A percentile compares a stretch with the other conserved stretches of the same genome.
phyloP scores from a whole-genome alignment of 345 rosid species.

The Capsella bursapastoris region DNA sequence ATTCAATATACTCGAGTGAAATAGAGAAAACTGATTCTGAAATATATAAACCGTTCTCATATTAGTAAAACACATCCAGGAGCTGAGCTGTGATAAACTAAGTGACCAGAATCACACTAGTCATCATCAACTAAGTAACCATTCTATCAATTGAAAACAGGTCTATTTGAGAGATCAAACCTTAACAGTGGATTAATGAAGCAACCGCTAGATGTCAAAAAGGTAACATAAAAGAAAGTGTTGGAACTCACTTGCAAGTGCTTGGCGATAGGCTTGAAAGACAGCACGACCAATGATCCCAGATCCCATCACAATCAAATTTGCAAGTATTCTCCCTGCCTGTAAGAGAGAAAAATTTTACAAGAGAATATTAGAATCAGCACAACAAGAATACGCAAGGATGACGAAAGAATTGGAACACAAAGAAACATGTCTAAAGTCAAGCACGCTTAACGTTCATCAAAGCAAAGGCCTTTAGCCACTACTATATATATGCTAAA shows the following conservation, averaged over 20 bases:
- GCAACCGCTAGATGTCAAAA: conserved; percentile 2
- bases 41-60: neutral
- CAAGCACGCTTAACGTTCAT: neutral
- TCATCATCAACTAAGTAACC: neutral
- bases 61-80: neutral
- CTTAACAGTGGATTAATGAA: neutral
- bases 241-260: conserved; percentile 67
- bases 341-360: neutral
- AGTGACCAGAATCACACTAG: conserved; percentile 1
- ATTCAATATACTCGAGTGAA: neutral
- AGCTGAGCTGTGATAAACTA: neutral
- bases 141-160: neutral
- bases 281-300: conserved; percentile 79
- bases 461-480: conserved; percentile 10
- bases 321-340: conserved; percentile 86
- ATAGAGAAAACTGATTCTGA: neutral
- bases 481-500: neutral
- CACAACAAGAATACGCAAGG: neutral
- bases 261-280: conserved; percentile 93
- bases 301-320: conserved; percentile 81
- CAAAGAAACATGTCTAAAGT: neutral
- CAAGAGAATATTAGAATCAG: neutral
- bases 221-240: neutral
- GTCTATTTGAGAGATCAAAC: no score
- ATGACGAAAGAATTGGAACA: neutral